Percentiles rank a stretch among this genome's conserved stretches.
phyloP scores from a whole-genome alignment of 1,139 yeast species.

The Meyerozyma sp. region DNA sequence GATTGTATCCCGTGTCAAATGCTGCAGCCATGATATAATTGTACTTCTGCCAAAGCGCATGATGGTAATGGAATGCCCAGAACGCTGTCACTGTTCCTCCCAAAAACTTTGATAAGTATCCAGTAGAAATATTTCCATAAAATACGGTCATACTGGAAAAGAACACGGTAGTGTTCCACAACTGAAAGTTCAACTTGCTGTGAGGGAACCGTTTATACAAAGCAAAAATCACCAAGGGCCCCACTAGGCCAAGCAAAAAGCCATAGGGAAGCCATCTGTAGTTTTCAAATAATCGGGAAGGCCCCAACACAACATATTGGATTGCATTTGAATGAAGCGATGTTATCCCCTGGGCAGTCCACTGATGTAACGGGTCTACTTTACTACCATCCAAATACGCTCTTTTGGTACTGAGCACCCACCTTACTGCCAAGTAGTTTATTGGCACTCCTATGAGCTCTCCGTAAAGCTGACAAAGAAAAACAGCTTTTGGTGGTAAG shows the following conservation, averaged over 20 bases:
- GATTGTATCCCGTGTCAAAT: constrained; percentile 44
- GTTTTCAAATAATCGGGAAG: constrained; percentile 32
- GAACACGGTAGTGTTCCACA: constrained; percentile 46
- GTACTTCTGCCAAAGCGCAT: constrained; percentile 34
- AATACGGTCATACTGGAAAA: constrained; percentile 44
- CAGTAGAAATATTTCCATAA: constrained; percentile 49
- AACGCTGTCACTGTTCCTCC: constrained; percentile 44
- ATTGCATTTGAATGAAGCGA: constrained; percentile 43
- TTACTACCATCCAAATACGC: constrained; percentile 33
- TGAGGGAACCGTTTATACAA: constrained; percentile 21
- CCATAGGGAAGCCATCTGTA: constrained; percentile 42
- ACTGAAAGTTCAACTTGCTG: constrained; percentile 22
- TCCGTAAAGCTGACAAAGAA: constrained; percentile 45
- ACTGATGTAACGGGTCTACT: constrained; percentile 43
- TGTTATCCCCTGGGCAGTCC: constrained; percentile 45
- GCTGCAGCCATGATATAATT: constrained; percentile 47
- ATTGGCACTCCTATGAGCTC: constrained; percentile 47
- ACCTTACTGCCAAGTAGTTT: constrained; percentile 40
- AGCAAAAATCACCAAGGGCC: constrained; percentile 29
- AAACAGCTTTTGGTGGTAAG: constrained; percentile 42
- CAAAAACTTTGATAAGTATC: constrained; percentile 40
- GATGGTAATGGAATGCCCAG: constrained; percentile 34
- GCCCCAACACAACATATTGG: constrained; percentile 47
- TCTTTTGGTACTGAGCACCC: constrained; percentile 38
- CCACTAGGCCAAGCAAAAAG: constrained; percentile 33